Percentiles rank a stretch among this genome's conserved stretches.
phyloP scores from a whole-genome alignment of 2,329 filamentous ascomycete genomes.

The Penicillium psychrosexuale region DNA sequence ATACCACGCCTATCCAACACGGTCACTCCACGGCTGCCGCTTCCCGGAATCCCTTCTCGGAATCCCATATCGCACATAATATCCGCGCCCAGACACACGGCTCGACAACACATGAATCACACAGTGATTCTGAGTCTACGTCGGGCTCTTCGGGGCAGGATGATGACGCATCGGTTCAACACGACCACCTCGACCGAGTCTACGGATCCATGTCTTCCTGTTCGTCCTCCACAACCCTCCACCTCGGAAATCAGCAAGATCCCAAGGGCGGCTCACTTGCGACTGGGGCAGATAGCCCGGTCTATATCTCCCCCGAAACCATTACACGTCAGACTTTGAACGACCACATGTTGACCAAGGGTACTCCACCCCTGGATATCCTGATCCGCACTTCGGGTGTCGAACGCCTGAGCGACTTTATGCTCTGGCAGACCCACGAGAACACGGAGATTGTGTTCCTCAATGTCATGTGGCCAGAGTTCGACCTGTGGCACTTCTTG shows the following conservation, averaged over 20 bases:
- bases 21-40: conserved; percentile 27
- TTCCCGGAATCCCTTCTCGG: conserved; percentile 63
- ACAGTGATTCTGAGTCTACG: conserved; percentile 47
- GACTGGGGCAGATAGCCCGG: conserved; percentile 24
- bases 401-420: conserved; percentile 89
- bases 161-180: conserved; percentile 39
- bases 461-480: conserved; percentile 91
- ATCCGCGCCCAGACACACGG: conserved; percentile 64
- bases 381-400: conserved; percentile 92
- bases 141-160: conserved; percentile 42
- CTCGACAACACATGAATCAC: conserved; percentile 38
- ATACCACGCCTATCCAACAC: conserved; percentile 65
- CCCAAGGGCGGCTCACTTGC: conserved; percentile 35
- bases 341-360: conserved; percentile 82
- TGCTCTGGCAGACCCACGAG: conserved; percentile 97
- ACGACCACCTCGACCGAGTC: conserved; percentile 22
- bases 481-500: conserved; percentile 88
- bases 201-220: conserved; percentile 39
- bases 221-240: conserved; percentile 51
- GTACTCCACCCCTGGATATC: conserved; percentile 82
- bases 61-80: conserved; percentile 80
- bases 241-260: conserved; percentile 32
- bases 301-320: conserved; percentile 73
- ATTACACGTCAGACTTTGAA: conserved; percentile 82
- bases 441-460: conserved; percentile 90